These are phyloP conservation scores for Diaporthe sp. DNA, from an alignment of 2,329 filamentous ascomycete genomes.

Conservation along the genomic window DNA sequence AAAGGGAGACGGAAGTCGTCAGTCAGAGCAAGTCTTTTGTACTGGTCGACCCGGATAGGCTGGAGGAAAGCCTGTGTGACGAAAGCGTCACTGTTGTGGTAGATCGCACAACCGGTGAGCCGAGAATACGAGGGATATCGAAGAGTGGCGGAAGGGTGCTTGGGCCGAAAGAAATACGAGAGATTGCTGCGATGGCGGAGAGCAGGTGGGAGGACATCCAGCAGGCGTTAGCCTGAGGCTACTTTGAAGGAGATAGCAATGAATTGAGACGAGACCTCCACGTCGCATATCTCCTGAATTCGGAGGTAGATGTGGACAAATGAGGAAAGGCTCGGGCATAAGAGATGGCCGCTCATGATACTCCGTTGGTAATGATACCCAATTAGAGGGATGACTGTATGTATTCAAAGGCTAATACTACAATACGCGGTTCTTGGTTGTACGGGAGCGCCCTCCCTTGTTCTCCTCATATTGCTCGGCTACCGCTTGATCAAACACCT, in stretches of 20 bases:
- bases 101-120: constrained; percentile 69
- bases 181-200: constrained; percentile 71
- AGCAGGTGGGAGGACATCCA: constrained; percentile 74
- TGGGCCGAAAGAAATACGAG: constrained; percentile 72
- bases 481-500: neutral
- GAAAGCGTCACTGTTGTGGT: constrained; percentile 89
- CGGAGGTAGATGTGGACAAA: neutral
- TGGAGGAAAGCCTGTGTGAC: constrained; percentile 88
- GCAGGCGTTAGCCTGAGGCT: constrained; percentile 52
- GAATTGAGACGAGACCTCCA: neutral
- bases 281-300: neutral
- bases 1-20: constrained; percentile 64
- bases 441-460: neutral
- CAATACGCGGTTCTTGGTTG: no score
- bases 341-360: neutral
- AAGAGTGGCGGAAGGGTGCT: constrained; percentile 85
- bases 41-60: constrained; percentile 87
- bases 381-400: constrained; percentile 4
- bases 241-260: constrained; percentile 47
- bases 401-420: neutral
- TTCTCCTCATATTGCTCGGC: neutral
- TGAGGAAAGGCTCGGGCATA: neutral
- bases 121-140: constrained; percentile 78
- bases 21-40: constrained; percentile 75
- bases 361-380: constrained; percentile 30